Conservation (phyloP, 2,329 filamentous ascomycete genomes). For the Graphilbum fragrans region DNA sequence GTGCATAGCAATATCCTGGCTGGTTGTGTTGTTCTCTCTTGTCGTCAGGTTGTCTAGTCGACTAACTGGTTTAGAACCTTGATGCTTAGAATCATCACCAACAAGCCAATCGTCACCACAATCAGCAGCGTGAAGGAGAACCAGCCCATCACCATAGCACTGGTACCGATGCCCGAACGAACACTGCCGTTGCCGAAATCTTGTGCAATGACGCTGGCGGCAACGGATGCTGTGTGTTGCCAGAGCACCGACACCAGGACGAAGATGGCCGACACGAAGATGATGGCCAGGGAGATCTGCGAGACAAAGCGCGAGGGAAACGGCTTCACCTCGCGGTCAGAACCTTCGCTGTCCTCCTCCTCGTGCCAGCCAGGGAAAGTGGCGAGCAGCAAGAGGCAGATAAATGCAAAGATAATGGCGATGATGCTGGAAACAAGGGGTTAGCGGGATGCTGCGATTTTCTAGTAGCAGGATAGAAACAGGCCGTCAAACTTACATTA, state of each 20-base stretch:
- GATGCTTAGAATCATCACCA: constrained; percentile 96
- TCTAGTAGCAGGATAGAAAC: neutral
- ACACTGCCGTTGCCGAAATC: constrained; percentile 87
- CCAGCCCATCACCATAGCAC: constrained; percentile 95
- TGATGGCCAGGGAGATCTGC: constrained; percentile 84
- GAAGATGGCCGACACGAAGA: constrained; percentile 66
- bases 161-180: constrained; percentile 77
- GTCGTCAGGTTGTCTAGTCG: constrained; percentile 9
- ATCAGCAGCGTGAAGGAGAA: constrained; percentile 91
- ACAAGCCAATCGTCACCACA: constrained; percentile 84
- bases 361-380: constrained; percentile 98
- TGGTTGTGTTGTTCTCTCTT: neutral
- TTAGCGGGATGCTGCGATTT: constrained; percentile 7
- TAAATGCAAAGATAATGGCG: constrained; percentile 91
- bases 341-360: constrained; percentile 68
- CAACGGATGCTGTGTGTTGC: constrained; percentile 94
- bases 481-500: constrained; percentile 62
- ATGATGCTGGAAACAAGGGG: constrained; percentile 70
- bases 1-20: too few relatives aligned
- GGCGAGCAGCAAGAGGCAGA: constrained; percentile 87
- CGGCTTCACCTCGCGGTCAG: constrained; percentile 81
- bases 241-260: constrained; percentile 66
- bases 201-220: constrained; percentile 84
- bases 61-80: constrained; percentile 57
- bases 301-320: constrained; percentile 89